Evolutionary conservation across 163 green algal species (phyloP), one percentile per base, ranked within the genome.

Genomic region (Botryococcus braunii): DNA sequence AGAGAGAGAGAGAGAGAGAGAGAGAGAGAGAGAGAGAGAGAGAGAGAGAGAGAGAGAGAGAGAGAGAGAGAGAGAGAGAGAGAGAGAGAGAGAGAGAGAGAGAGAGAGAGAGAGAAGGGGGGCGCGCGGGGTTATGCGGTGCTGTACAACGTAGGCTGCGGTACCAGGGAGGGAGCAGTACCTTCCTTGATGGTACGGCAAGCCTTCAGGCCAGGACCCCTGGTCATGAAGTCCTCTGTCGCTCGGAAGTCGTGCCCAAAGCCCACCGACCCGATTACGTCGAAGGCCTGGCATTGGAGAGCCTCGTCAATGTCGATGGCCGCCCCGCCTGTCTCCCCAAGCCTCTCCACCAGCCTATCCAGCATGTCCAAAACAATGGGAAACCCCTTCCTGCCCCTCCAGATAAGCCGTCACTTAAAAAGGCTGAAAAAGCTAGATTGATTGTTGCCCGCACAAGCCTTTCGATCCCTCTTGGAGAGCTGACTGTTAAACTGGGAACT

Each of bases 261-360:
- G 1, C 70, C 79, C n/a, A 83, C 75, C 40, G 56, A 21, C 9
- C 77, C 82, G 21, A 85, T 84, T 2, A 88, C 72, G 57, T 88
- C 82, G 1, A 85, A 52, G 1, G 77, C 74, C n/a, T 77, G 48
- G 17, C 70, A 62, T 57, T 67, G 58, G 25, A 72, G 49, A 7
- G 57, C 67, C 0, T 68, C 58, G 66, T 86, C 73, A 29, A 86
- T 69, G 62, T 86, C 76, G 5, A 77, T 32, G 0, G 48, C 34
- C 21, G 31, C 36, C 2, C 68, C 38, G 0, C 76, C 74, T 2
- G 39, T 43, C 25, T 52, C 56, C 8, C 48, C 13, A 32, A 85
- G 62, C 2, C 59, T 34, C 2, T 35, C 27, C 27, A 77, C n/a
- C 43, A 85, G 32, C 9, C 68, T 69, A 11, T 72, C 36, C 5